A percentile compares a stretch with the other conserved stretches of the same genome.
Conservation (phyloP, 257 asterid genomes). For the Cynanchum wilfordii region DNA sequence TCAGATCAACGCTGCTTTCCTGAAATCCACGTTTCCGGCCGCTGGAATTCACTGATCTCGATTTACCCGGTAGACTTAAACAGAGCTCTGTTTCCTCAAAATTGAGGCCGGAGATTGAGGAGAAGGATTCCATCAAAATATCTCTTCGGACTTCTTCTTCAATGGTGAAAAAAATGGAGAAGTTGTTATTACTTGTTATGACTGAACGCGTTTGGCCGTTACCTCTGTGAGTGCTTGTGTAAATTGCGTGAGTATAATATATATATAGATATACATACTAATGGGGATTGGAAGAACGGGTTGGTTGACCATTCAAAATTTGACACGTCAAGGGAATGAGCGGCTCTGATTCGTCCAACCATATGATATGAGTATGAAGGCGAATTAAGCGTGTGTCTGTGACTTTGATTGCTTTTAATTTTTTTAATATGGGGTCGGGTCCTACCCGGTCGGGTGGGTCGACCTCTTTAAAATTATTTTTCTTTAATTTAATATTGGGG, state of each 20-base stretch:
- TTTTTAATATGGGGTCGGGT: slow-evolving; percentile 28
- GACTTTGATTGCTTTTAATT: slow-evolving; percentile 22
- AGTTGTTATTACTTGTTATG: not conserved
- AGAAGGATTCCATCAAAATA: slow-evolving; percentile 26
- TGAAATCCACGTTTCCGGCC: slow-evolving; percentile 43
- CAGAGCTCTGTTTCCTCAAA: slow-evolving; percentile 62
- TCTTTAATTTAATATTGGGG: not conserved
- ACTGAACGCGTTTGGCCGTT: slow-evolving; percentile 1
- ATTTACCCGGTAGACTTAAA: slow-evolving; percentile 49
- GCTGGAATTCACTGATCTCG: slow-evolving; percentile 20
- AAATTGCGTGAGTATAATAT: not conserved
- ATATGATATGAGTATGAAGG: not conserved
- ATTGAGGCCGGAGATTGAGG: slow-evolving; percentile 25
- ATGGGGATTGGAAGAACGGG: slow-evolving; percentile 4
- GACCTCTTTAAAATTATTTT: slow-evolving; percentile 15
- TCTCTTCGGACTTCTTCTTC: slow-evolving; percentile 11
- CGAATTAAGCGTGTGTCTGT: slow-evolving; percentile 25
- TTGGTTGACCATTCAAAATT: slow-evolving; percentile 10
- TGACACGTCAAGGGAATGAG: slow-evolving; percentile 3
- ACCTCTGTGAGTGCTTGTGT: not conserved
- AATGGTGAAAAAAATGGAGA: not conserved
- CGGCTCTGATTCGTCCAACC: slow-evolving; percentile 30
- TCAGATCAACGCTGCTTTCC: slow-evolving; percentile 34
- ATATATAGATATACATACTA: slow-evolving; percentile 4
- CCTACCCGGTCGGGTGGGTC: slow-evolving; percentile 13